These are phyloP conservation scores for Leptographium procerum DNA, from an alignment of 2,329 filamentous ascomycete genomes.

Conservation along the genomic window DNA sequence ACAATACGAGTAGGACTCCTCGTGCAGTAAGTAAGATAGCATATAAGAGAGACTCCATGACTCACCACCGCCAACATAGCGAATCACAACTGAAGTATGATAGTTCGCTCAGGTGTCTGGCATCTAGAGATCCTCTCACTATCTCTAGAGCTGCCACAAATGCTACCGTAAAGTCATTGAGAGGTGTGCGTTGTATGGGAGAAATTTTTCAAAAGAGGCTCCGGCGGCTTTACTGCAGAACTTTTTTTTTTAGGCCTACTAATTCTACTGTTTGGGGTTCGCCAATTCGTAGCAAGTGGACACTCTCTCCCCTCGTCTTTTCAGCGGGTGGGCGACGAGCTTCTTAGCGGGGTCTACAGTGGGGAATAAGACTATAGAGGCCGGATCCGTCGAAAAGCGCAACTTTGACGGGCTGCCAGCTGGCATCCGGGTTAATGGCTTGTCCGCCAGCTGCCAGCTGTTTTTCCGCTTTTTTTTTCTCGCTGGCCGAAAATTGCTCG, in stretches of 20 bases:
- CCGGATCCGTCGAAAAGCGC: too few species aligned
- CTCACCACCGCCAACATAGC: slow-evolving; percentile 26
- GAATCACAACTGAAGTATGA: slow-evolving; percentile 14
- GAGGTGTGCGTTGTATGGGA: slow-evolving; percentile 3
- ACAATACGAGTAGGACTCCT: background rate
- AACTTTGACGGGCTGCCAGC: background rate
- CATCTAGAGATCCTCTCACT: slow-evolving; percentile 67
- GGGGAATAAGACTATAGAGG: too few species aligned
- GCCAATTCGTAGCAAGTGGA: background rate
- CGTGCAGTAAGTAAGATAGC: background rate
- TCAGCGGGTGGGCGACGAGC: slow-evolving; percentile 8
- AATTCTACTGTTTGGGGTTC: background rate
- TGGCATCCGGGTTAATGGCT: slow-evolving; percentile 2
- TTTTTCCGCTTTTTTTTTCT: slow-evolving; percentile 5
- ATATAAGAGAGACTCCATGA: slow-evolving; percentile 2
- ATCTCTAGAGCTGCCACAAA: slow-evolving; percentile 63
- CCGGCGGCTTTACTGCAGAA: background rate
- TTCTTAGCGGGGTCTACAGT: slow-evolving; percentile 2
- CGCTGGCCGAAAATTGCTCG: slow-evolving; percentile 16
- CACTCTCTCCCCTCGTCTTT: background rate
- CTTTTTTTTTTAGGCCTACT: slow-evolving; percentile 1
- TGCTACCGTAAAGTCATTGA: slow-evolving; percentile 61
- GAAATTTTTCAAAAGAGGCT: slow-evolving; percentile 1
- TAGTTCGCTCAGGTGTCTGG: slow-evolving; percentile 29
- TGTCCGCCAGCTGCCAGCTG: slow-evolving; percentile 10